Percentiles rank a stretch among this genome's conserved stretches.
These are phyloP conservation scores for Pichia sp. DNA, from an alignment of 1,139 yeast species.

Conservation along the genomic window DNA sequence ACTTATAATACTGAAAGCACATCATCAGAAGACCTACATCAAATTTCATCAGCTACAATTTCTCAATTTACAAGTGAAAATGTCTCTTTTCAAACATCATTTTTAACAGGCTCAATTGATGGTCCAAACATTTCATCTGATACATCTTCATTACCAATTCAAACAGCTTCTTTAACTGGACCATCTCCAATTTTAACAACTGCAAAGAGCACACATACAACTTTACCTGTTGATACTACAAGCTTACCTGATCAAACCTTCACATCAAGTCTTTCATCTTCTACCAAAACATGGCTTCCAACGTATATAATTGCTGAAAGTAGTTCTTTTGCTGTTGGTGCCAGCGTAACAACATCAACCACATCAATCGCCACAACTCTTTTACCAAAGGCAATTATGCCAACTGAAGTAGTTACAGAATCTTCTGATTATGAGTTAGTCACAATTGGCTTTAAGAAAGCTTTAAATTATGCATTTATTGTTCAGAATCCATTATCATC, in stretches of 20 bases:
- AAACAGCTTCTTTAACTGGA: not conserved
- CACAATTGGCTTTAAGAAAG: slow-evolving; percentile 63
- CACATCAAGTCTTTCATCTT: not conserved
- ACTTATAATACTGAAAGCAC: not conserved
- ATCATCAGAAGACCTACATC: not conserved
- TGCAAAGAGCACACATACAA: not conserved
- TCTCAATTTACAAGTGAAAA: not conserved
- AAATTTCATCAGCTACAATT: not conserved
- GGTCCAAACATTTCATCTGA: not conserved
- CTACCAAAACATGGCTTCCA: slow-evolving; percentile 40
- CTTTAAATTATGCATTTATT: slow-evolving; percentile 66
- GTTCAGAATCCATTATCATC: slow-evolving; percentile 60
- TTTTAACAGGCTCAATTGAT: not conserved
- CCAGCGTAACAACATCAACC: slow-evolving; percentile 29
- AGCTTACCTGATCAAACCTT: slow-evolving; percentile 4
- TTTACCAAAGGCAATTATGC: slow-evolving; percentile 64
- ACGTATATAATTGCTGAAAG: slow-evolving; percentile 36
- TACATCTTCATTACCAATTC: not conserved
- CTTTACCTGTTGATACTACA: not conserved
- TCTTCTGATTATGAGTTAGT: slow-evolving; percentile 44
- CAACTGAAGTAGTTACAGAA: slow-evolving; percentile 41
- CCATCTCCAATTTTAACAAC: not conserved
- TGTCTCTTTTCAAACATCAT: not conserved
- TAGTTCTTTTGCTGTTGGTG: slow-evolving; percentile 24
- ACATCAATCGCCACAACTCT: slow-evolving; percentile 36